These are phyloP conservation scores for Russula vinacea DNA, from an alignment of 768 basidiomycete species.

Conservation along the genomic window DNA sequence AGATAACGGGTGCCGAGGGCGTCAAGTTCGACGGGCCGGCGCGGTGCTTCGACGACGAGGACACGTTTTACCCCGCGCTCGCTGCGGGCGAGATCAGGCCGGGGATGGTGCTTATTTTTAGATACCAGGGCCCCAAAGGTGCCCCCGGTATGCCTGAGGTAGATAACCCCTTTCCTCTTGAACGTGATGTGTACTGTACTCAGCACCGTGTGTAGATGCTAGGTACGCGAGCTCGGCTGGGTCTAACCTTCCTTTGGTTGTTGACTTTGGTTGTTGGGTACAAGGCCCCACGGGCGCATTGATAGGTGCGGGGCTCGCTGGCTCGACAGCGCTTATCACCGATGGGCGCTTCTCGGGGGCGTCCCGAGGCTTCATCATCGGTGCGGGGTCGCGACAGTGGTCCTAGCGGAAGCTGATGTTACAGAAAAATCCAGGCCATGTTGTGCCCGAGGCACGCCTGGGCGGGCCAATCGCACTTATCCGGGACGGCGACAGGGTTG, in stretches of 20 bases:
- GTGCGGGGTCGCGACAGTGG: slow-evolving; percentile 33
- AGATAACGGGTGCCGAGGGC: slow-evolving; percentile 93
- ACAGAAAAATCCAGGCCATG: slow-evolving; percentile 45
- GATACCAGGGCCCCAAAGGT: slow-evolving; percentile 88
- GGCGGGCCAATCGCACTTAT: slow-evolving; percentile 89
- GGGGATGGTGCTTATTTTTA: slow-evolving; percentile 75
- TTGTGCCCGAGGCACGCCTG: slow-evolving; percentile 62
- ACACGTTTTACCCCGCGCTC: slow-evolving; percentile 70
- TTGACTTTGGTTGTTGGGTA: slow-evolving; percentile 1
- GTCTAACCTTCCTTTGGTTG: background rate
- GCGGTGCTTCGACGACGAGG: slow-evolving; percentile 49
- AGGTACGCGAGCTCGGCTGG: slow-evolving; percentile 35
- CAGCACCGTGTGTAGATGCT: slow-evolving; percentile 41
- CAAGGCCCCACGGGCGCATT: slow-evolving; percentile 78
- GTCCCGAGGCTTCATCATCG: slow-evolving; percentile 62
- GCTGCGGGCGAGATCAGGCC: slow-evolving; percentile 70
- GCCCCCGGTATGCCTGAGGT: slow-evolving; percentile 92
- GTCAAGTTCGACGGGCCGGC: slow-evolving; percentile 76
- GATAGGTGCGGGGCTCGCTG: slow-evolving; percentile 78
- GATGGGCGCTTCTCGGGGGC: slow-evolving; percentile 91
- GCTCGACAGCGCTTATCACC: slow-evolving; percentile 77
- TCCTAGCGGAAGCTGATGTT: background rate
- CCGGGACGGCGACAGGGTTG: slow-evolving; percentile 73
- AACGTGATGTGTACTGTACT: background rate
- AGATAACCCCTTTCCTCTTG: background rate